phyloP scores from a whole-genome alignment of 768 basidiomycete genomes.

The Macrolepiota dolichaula region DNA sequence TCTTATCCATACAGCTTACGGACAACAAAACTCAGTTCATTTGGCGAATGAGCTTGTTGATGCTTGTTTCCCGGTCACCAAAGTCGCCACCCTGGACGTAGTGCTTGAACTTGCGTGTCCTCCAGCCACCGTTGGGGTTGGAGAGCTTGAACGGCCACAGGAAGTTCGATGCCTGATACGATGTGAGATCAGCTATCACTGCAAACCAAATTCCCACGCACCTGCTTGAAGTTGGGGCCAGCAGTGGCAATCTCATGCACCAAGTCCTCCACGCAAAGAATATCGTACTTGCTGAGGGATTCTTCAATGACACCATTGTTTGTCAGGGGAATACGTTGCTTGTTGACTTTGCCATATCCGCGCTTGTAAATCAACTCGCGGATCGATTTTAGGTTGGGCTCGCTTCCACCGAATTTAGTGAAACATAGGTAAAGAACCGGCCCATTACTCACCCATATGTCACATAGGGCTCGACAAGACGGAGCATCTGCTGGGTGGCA shows the following conservation, averaged over 20 bases:
- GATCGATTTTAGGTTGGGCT: constrained; percentile 94
- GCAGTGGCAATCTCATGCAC: constrained; percentile 94
- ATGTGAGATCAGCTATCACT: constrained; percentile 8
- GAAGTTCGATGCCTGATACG: constrained; percentile 79
- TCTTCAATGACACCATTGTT: constrained; percentile 94
- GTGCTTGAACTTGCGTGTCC: constrained; percentile 96
- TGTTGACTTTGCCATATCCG: constrained; percentile 97
- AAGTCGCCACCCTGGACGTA: constrained; percentile 96
- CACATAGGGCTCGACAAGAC: constrained; percentile 94
- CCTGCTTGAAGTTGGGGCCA: constrained; percentile 99
- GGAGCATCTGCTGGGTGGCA: constrained; percentile 97
- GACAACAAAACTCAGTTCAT: constrained; percentile 62
- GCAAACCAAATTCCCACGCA: constrained; percentile 29
- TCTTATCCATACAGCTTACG: constrained; percentile 16
- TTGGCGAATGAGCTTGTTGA: constrained; percentile 96
- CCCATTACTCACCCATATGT: constrained; percentile 78
- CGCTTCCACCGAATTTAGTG: constrained; percentile 40
- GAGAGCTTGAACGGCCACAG: constrained; percentile 99
- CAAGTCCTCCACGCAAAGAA: constrained; percentile 95
- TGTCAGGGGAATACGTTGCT: constrained; percentile 93
- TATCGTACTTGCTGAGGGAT: constrained; percentile 87
- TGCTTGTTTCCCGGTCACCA: constrained; percentile 94
- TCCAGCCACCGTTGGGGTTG: constrained; percentile 98
- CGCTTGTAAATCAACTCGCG: constrained; percentile 99
- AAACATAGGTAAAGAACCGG: not conserved